These are phyloP conservation scores for Closterium sp. DNA, from an alignment of 139 green algal genomes.

Conservation along the genomic window DNA sequence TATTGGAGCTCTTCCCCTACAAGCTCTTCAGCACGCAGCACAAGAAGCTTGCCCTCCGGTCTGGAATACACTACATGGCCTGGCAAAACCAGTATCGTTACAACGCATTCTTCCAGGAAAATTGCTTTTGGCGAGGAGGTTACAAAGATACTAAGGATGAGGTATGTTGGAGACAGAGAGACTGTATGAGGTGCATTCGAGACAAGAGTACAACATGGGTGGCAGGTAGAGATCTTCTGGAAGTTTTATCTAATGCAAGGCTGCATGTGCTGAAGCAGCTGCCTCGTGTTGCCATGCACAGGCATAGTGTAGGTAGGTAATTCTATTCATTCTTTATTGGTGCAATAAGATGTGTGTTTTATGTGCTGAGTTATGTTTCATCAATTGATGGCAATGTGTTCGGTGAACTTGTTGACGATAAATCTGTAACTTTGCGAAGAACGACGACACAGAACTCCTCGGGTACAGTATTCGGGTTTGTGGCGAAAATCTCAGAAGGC, in stretches of 20 bases:
- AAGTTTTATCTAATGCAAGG: not conserved
- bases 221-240: not conserved
- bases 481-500: too few species aligned
- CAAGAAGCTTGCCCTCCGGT: not conserved
- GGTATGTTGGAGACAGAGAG: not conserved
- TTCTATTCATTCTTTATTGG: too few species aligned
- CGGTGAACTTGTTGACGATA: too few species aligned
- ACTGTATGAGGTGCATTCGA: not conserved
- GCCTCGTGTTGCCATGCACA: not conserved
- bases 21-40: not conserved
- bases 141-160: not conserved
- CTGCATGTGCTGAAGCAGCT: not conserved
- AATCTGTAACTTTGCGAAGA: not conserved
- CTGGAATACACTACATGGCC: not conserved
- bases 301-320: not conserved
- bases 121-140: not conserved
- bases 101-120: not conserved
- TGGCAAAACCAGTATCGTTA: not conserved
- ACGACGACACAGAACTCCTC: not conserved
- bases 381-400: too few species aligned
- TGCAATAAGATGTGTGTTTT: too few species aligned
- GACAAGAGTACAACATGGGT: not conserved
- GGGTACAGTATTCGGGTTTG: too few species aligned
- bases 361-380: too few species aligned
- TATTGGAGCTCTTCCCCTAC: constrained; percentile 11